phyloP scores from a whole-genome alignment of 164 flowering plant genomes.

The Stephania japonica region DNA sequence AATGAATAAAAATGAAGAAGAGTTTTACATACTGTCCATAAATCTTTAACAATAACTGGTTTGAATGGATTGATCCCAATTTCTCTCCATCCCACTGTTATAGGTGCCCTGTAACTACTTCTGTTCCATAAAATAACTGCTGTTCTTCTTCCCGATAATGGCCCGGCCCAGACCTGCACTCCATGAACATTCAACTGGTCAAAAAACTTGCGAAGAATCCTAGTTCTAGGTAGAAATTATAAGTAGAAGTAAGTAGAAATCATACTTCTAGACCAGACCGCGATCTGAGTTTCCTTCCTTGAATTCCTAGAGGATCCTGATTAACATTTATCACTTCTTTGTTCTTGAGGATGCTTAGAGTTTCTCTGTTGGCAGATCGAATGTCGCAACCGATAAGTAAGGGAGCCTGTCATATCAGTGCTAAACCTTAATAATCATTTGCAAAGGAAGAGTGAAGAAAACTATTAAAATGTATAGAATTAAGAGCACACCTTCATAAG shows the following conservation, averaged over 20 bases:
- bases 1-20: not conserved
- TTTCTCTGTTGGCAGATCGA: slow-evolving; percentile 27
- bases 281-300: slow-evolving; percentile 40
- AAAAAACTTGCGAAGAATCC: not conserved
- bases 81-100: slow-evolving; percentile 39
- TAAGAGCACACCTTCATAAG: slow-evolving; percentile 31
- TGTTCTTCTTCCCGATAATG: slow-evolving; percentile 27
- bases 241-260: not conserved
- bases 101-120: slow-evolving; percentile 24
- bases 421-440: not conserved
- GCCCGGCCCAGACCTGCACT: slow-evolving; percentile 51
- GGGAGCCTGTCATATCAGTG: slow-evolving; percentile 36
- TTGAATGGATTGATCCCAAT: slow-evolving; percentile 27
- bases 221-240: not conserved
- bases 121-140: slow-evolving; percentile 52
- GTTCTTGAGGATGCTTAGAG: slow-evolving; percentile 34
- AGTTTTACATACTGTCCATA: slow-evolving; percentile 33
- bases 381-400: slow-evolving; percentile 47
- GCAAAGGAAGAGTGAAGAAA: not conserved
- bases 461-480: not conserved
- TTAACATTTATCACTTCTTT: slow-evolving; percentile 46
- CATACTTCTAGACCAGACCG: slow-evolving; percentile 33
- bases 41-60: slow-evolving; percentile 27
- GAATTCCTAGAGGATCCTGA: slow-evolving; percentile 43
- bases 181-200: not conserved